These are phyloP conservation scores for Zalaria obscura DNA, from an alignment of 2,329 filamentous ascomycete genomes.

Conservation along the genomic window DNA sequence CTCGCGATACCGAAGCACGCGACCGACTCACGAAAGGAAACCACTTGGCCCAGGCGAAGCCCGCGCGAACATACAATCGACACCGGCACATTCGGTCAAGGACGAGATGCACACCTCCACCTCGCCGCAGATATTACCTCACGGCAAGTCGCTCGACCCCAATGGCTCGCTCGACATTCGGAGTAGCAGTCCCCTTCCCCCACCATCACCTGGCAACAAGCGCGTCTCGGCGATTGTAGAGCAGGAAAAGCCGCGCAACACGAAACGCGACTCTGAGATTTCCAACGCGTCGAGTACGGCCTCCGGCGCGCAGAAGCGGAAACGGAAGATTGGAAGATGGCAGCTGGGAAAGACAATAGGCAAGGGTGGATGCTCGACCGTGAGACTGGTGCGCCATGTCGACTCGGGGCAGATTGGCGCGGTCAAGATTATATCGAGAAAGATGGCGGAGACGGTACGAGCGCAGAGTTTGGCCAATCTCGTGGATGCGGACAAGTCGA, in stretches of 20 bases:
- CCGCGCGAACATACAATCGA: constrained; percentile 7
- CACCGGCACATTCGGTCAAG: constrained; percentile 3
- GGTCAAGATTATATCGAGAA: constrained; percentile 87
- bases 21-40: constrained; percentile 1
- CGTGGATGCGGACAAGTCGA: constrained; percentile 38
- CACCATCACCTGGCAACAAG: constrained; percentile 4
- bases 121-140: constrained; percentile 16
- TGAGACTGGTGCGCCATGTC: constrained; percentile 70
- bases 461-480: constrained; percentile 76
- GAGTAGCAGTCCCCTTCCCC: constrained; percentile 13
- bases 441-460: constrained; percentile 62
- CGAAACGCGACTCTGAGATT: constrained; percentile 37
- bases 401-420: constrained; percentile 67
- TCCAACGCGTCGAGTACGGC: constrained; percentile 43
- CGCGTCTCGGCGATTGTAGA: constrained; percentile 35
- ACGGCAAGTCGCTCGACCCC: constrained; percentile 29
- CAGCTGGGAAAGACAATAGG: constrained; percentile 79
- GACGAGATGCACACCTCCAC: constrained; percentile 10
- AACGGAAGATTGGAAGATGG: constrained; percentile 85
- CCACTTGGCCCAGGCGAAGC: constrained; percentile 8
- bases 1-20: background rate
- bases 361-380: constrained; percentile 76
- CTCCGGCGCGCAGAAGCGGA: constrained; percentile 35
- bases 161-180: constrained; percentile 29
- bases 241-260: constrained; percentile 28